Evolutionary conservation across 805 yeast genomes (phyloP).

Genomic region (Candida tallmaniae): DNA sequence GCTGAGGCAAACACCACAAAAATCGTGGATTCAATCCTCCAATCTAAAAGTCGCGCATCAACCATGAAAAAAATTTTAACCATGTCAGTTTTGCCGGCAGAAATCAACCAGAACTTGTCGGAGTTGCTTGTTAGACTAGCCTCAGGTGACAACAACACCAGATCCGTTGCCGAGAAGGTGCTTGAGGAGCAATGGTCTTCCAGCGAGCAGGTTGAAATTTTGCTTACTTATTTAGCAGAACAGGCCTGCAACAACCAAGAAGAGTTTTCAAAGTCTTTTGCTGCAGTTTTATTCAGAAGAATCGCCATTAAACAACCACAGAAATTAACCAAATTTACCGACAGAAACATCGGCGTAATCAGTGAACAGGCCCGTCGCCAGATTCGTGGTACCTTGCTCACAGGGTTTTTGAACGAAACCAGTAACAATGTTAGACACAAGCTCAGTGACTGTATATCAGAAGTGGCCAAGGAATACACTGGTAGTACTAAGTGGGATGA

Average conservation of each 20-base stretch:
- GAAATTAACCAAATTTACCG: conserved; percentile 57
- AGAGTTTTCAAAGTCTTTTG: conserved; percentile 59
- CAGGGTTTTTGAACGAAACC: conserved; percentile 68
- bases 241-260: conserved; percentile 64
- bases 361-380: conserved; percentile 54
- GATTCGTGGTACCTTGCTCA: conserved; percentile 61
- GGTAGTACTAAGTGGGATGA: conserved; percentile 68
- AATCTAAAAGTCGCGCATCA: neutral
- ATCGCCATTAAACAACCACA: conserved; percentile 78
- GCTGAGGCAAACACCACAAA: neutral
- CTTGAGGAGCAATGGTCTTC: conserved; percentile 73
- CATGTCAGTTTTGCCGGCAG: conserved; percentile 54
- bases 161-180: conserved; percentile 73
- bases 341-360: conserved; percentile 72
- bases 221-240: conserved; percentile 76
- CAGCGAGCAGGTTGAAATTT: conserved; percentile 56
- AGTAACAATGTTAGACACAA: conserved; percentile 83
- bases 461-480: conserved; percentile 71
- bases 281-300: conserved; percentile 88
- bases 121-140: conserved; percentile 56
- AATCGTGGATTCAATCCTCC: neutral
- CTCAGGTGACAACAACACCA: conserved; percentile 69
- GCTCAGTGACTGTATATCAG: conserved; percentile 90
- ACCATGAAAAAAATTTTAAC: neutral
- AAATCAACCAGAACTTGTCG: conserved; percentile 49